Evolutionary conservation across 2,329 filamentous ascomycete genomes (phyloP).

Genomic region (Fusarium pseudograminearum): DNA sequence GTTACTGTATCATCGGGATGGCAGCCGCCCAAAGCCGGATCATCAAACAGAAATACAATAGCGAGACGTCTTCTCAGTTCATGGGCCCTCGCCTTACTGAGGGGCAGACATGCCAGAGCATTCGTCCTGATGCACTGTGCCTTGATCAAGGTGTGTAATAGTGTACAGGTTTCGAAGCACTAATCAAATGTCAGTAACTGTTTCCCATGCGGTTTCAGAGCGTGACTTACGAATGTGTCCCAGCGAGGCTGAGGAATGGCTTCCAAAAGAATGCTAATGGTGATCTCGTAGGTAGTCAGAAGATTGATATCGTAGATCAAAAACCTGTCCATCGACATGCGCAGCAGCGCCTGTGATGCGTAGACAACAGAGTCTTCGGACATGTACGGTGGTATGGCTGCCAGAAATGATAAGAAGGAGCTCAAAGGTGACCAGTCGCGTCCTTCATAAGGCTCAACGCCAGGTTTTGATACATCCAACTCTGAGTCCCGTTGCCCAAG

Average conservation of each 20-base stretch:
- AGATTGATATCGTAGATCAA: conserved; percentile 60
- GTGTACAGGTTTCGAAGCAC: conserved; percentile 63
- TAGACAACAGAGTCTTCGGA: conserved; percentile 52
- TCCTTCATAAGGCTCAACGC: conserved; percentile 49
- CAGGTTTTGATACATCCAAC: conserved; percentile 40
- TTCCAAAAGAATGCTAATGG: conserved; percentile 59
- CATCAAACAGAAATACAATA: conserved; percentile 70
- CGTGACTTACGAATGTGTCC: conserved; percentile 57
- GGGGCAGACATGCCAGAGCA: conserved; percentile 70
- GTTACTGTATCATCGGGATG: conserved; percentile 58
- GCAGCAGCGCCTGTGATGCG: conserved; percentile 62
- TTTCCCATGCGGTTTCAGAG: not conserved
- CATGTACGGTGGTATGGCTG: conserved; percentile 54
- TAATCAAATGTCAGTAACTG: conserved; percentile 44
- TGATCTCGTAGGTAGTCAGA: conserved; percentile 54
- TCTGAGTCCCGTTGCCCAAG: conserved; percentile 50
- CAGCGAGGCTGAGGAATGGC: conserved; percentile 55
- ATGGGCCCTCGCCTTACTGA: conserved; percentile 62
- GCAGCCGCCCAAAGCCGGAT: conserved; percentile 57
- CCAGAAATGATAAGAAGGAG: conserved; percentile 59
- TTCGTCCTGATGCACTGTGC: conserved; percentile 66
- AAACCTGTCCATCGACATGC: conserved; percentile 66
- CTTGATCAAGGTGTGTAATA: conserved; percentile 60
- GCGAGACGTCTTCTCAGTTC: conserved; percentile 76
- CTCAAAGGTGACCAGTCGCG: conserved; percentile 61